Evolutionary conservation across 176 grass and related monocot genomes (phyloP).

Genomic region (Stipa capillata): DNA sequence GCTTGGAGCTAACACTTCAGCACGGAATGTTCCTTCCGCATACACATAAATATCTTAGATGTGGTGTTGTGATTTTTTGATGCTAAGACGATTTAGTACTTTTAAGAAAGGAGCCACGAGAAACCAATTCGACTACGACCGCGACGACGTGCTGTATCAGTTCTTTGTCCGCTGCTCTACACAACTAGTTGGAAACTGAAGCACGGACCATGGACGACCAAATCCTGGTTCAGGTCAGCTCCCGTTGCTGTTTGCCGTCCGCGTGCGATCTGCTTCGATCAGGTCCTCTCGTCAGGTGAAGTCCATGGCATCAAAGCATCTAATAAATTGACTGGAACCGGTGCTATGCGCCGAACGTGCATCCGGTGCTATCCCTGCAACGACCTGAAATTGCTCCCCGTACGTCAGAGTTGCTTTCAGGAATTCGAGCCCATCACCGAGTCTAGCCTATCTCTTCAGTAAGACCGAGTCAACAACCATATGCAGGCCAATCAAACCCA

Average conservation of each 20-base stretch:
- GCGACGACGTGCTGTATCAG: too few relatives aligned
- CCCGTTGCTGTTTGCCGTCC: too few relatives aligned
- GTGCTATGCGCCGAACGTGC: neutral
- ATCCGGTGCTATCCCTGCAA: neutral
- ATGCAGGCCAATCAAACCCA: constrained; percentile 7
- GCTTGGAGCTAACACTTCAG: too few relatives aligned
- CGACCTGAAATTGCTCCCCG: neutral
- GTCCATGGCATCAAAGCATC: neutral
- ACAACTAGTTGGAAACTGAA: too few relatives aligned
- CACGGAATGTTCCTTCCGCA: too few relatives aligned
- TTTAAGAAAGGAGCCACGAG: too few relatives aligned
- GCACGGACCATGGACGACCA: neutral
- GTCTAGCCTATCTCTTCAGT: neutral
- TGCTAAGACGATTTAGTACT: too few relatives aligned
- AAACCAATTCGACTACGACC: too few relatives aligned
- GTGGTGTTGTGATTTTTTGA: too few relatives aligned
- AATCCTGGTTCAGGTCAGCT: neutral
- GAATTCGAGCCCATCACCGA: neutral
- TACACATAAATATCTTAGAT: too few relatives aligned
- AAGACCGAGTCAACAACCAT: neutral
- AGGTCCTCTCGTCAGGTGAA: neutral
- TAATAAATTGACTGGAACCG: neutral
- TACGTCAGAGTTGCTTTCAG: neutral
- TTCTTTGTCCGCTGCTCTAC: too few relatives aligned
- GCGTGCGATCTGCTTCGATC: neutral